Evolutionary conservation across 139 green algal species (phyloP), one percentile per base, ranked within the genome.

Genomic region (Edaphochlamys debaryana): DNA sequence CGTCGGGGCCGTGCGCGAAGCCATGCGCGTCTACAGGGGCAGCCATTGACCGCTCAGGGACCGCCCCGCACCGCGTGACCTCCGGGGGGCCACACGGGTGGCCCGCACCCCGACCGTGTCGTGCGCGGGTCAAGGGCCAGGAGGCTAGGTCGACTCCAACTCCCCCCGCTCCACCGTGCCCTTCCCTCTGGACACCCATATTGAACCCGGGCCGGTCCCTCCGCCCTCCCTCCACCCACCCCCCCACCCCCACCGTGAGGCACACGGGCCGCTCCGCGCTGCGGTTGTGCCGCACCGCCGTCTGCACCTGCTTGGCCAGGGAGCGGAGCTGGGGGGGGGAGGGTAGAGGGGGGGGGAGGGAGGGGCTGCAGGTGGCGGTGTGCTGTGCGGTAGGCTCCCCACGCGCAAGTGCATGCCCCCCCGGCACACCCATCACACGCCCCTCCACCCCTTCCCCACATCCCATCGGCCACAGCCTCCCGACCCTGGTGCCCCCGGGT

Each of bases 291-390:
- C n/a, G 56, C 41, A 84, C 67, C 2, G 69, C 32, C 29, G 84
- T 48, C 73, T 87, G 72, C n/a, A 89, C 78, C 67, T 89, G 85
- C 72, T 89, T 89, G 2, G 68, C 85, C 45, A 89, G 58, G 67
- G 79, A 86, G 34, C 79, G 79, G 3, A 89, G 40, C 66, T 87
- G 45, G 9, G 30, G 9, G 40, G 8, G 37, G 29, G 25, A 6
- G 1, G 9, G 5, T 7, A 27, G 40, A 25, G 40, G 5, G 67
- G 40, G 27, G 4, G 62, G 62, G n/a, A 11, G 29, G 23, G 1
- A 9, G 25, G 37, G 37, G 29, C 3, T 36, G 34, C 17, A 15
- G 32, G 23, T 5, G 63, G 23, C 63, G 23, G 7, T n/a, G 63
- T 5, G 5, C 30, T 30, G 63, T 38, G n/a, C 11, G 23, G 32